Conservation (phyloP, 1,139 yeast genomes). For the Trichomonascaceae sp. region DNA sequence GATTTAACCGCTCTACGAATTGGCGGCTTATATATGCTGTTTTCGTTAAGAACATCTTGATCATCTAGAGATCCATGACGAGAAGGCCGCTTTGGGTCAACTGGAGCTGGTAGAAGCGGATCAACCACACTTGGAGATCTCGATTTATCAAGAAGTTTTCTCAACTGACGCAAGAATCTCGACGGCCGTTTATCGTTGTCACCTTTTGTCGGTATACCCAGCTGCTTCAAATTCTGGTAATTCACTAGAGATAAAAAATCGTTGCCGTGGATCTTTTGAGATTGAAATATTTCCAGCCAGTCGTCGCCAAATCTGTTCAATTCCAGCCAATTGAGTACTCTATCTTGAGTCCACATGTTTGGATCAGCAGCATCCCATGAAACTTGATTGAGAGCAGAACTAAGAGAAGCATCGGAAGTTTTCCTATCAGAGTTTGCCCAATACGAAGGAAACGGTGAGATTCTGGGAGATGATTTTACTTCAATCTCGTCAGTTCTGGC, state of each 20-base stretch:
- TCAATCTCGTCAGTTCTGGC: not conserved
- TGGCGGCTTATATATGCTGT: not conserved
- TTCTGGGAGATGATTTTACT: not conserved
- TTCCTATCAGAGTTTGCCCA: not conserved
- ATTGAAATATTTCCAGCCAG: conserved; percentile 62
- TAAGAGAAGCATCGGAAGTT: conserved; percentile 2
- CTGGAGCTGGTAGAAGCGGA: conserved; percentile 6
- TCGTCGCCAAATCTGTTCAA: conserved; percentile 59
- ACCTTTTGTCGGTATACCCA: conserved; percentile 36
- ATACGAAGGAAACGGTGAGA: not conserved
- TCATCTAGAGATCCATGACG: not conserved
- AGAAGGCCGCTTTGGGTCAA: not conserved
- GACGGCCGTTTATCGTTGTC: conserved; percentile 45
- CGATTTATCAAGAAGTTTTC: conserved; percentile 42
- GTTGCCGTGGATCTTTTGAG: conserved; percentile 56
- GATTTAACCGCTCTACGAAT: conserved; percentile 5
- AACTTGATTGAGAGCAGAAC: conserved; percentile 17
- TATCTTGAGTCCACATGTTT: conserved; percentile 60
- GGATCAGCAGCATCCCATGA: conserved; percentile 32
- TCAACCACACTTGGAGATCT: conserved; percentile 12
- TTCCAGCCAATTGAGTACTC: conserved; percentile 66
- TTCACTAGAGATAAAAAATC: conserved; percentile 62
- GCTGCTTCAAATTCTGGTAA: conserved; percentile 48
- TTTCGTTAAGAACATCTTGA: not conserved
- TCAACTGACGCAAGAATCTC: conserved; percentile 49